Percentiles rank a stretch among this genome's conserved stretches.
These are phyloP conservation scores for Sarcocystis neurona DNA, from an alignment of 169 alveolate genomes.

Conservation along the genomic window DNA sequence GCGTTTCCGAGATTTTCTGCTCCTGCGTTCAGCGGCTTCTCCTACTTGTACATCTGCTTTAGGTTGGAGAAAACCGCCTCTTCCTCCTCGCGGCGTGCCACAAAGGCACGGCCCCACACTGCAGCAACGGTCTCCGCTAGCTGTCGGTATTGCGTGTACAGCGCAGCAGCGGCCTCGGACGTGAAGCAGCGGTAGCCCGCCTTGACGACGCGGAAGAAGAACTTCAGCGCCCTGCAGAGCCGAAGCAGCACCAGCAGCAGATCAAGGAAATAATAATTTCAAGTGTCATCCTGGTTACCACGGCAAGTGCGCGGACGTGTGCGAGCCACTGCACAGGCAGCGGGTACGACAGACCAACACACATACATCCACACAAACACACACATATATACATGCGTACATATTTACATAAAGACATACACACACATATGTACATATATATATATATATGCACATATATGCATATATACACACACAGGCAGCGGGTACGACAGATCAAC, in stretches of 20 bases:
- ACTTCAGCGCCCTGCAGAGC: not conserved
- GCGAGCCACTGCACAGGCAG: no score
- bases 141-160: not conserved
- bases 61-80: not conserved
- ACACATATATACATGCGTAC: not conserved
- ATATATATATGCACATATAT: not conserved
- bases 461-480: not conserved
- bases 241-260: not conserved
- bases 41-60: conserved; percentile 1
- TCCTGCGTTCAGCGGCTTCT: not conserved
- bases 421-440: not conserved
- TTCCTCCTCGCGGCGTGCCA: conserved; percentile 15
- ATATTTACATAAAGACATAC: not conserved
- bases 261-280: not conserved
- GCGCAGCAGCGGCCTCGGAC: not conserved
- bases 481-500: not conserved
- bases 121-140: not conserved
- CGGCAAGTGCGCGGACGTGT: no score
- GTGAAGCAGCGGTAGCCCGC: not conserved
- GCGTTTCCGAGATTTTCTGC: not conserved
- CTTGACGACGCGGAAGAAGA: conserved; percentile 4
- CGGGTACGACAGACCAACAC: not conserved
- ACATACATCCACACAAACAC: not conserved
- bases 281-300: not conserved
- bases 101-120: not conserved